phyloP scores from a whole-genome alignment of 2,329 filamentous ascomycete genomes.

The Leptographium wingfieldii region DNA sequence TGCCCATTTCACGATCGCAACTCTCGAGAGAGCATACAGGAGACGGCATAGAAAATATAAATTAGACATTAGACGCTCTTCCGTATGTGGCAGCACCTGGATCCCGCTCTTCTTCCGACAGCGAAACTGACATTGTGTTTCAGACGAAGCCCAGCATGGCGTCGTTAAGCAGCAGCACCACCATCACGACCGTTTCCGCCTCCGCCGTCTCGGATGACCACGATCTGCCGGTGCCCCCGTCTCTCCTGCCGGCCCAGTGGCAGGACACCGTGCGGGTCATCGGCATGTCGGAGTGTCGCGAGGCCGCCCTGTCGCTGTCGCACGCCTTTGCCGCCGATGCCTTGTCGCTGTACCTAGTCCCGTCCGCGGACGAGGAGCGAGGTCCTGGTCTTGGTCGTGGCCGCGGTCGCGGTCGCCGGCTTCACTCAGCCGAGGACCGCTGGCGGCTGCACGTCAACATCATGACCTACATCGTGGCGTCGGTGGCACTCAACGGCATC shows the following conservation, averaged over 20 bases:
- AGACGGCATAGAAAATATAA: slow-evolving; percentile 43
- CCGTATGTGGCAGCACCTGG: too few relatives aligned
- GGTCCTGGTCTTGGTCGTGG: too few relatives aligned
- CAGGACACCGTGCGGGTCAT: slow-evolving; percentile 49
- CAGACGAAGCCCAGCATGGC: slow-evolving; percentile 27
- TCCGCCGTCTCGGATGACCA: not conserved
- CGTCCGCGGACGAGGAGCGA: slow-evolving; percentile 44
- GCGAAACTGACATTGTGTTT: too few relatives aligned
- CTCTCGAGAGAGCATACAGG: slow-evolving; percentile 42
- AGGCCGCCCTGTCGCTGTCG: slow-evolving; percentile 59
- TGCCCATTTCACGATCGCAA: slow-evolving; percentile 43
- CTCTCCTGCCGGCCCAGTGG: slow-evolving; percentile 40
- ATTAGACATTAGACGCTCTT: slow-evolving; percentile 3
- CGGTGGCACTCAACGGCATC: slow-evolving; percentile 61
- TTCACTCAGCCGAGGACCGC: slow-evolving; percentile 42
- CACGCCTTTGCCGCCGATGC: slow-evolving; percentile 68
- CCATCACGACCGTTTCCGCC: not conserved
- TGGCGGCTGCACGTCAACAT: slow-evolving; percentile 69
- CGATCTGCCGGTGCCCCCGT: slow-evolving; percentile 14
- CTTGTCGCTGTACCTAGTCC: slow-evolving; percentile 59
- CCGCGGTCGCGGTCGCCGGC: not conserved
- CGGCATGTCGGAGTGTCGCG: slow-evolving; percentile 53
- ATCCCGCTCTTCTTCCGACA: too few relatives aligned
- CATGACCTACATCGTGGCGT: slow-evolving; percentile 64
- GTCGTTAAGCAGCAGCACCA: slow-evolving; percentile 20